phyloP scores from a whole-genome alignment of 2,329 filamentous ascomycete genomes.

The Botryotinia narcissicola region DNA sequence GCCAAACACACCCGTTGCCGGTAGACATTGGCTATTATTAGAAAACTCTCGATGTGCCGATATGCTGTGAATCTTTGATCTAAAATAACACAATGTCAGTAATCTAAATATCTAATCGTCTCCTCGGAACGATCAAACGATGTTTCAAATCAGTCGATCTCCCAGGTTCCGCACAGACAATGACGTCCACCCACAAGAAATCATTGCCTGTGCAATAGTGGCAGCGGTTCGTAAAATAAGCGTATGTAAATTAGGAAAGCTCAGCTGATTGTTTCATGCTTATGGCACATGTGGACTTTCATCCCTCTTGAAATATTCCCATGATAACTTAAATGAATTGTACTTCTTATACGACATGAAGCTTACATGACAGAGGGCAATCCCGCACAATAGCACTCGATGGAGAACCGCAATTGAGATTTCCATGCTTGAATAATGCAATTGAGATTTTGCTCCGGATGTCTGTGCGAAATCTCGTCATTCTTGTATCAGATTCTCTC shows the following conservation, averaged over 20 bases:
- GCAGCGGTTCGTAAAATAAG: not conserved
- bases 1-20: not conserved
- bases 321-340: not conserved
- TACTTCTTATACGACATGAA: not conserved
- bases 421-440: not conserved
- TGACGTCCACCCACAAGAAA: not conserved
- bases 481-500: not conserved
- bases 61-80: not conserved
- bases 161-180: not conserved
- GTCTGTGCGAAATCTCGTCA: not conserved
- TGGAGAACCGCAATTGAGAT: not conserved
- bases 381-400: not conserved
- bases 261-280: not conserved
- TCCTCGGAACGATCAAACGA: not conserved
- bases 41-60: not conserved
- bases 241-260: not conserved
- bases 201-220: not conserved
- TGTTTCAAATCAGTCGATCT: not conserved
- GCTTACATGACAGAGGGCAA: not conserved
- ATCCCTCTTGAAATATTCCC: rapidly evolving
- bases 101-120: not conserved
- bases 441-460: not conserved
- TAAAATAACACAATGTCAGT: not conserved
- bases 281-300: not conserved
- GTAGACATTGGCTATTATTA: not conserved